A percentile compares a stretch with the other conserved stretches of the same genome.
phyloP scores from a whole-genome alignment of 768 basidiomycete genomes.

The Russula olivacea region DNA sequence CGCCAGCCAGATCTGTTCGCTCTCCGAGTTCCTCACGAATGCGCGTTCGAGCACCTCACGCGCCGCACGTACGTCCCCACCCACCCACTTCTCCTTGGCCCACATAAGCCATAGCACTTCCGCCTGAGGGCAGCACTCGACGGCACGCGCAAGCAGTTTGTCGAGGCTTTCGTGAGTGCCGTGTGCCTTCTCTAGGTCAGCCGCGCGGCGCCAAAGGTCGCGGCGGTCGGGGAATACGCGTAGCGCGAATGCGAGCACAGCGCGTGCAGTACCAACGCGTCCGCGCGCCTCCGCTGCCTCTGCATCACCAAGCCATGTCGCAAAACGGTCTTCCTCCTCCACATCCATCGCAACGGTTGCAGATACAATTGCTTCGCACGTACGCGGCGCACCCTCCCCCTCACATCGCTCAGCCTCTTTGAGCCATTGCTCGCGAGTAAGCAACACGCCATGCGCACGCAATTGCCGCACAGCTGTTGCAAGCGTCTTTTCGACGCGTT shows the following conservation, averaged over 20 bases:
- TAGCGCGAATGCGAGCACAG: conserved; percentile 85
- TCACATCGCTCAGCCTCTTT: conserved; percentile 94
- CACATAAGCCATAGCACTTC: conserved; percentile 98
- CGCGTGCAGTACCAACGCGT: conserved; percentile 76
- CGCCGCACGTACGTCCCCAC: conserved; percentile 85
- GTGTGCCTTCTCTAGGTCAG: conserved; percentile 88
- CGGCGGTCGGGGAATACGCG: conserved; percentile 85
- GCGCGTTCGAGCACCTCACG: conserved; percentile 83
- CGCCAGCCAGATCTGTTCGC: conserved; percentile 96
- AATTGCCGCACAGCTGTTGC: conserved; percentile 76
- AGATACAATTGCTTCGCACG: conserved; percentile 92
- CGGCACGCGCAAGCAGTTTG: conserved; percentile 74
- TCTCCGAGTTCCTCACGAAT: conserved; percentile 93
- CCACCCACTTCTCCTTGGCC: conserved; percentile 95
- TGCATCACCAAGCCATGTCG: conserved; percentile 89
- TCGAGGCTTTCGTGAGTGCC: conserved; percentile 81
- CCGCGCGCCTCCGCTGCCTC: conserved; percentile 72
- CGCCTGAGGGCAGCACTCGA: conserved; percentile 88
- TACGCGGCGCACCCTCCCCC: conserved; percentile 72
- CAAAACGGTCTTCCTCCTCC: conserved; percentile 89
- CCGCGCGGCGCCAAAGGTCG: conserved; percentile 85
- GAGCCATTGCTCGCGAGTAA: conserved; percentile 90
- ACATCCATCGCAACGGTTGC: conserved; percentile 90
- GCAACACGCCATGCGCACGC: conserved; percentile 74
- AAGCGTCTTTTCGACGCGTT: conserved; percentile 82